phyloP scores from a whole-genome alignment of 75 land plant genomes.

The Chamaecyparis obtusa region DNA sequence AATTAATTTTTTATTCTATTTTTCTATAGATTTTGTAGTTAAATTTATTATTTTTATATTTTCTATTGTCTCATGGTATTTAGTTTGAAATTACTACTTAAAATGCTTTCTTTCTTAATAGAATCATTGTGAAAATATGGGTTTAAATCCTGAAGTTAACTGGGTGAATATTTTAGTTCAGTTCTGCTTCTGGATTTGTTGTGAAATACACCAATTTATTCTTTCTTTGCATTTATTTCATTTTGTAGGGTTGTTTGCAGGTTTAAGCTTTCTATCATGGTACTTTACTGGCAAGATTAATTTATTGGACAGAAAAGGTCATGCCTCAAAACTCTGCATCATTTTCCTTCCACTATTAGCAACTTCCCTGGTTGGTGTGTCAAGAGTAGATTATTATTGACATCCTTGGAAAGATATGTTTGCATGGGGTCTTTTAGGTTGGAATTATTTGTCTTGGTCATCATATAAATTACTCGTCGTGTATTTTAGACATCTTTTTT shows the following conservation, averaged over 20 bases:
- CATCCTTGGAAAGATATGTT: conserved; percentile 61
- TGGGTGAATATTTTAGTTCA: background rate
- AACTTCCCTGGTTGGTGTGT: conserved; percentile 40
- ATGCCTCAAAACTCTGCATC: conserved; percentile 57
- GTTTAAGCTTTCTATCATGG: conserved; percentile 57
- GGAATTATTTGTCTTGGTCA: conserved; percentile 1
- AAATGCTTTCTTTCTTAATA: background rate
- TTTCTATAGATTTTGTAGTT: background rate
- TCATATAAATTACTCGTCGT: background rate
- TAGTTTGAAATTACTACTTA: too few relatives aligned
- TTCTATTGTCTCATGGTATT: too few relatives aligned
- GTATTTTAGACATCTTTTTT: background rate
- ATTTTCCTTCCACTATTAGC: conserved; percentile 42
- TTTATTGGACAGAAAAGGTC: conserved; percentile 60
- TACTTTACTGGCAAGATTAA: conserved; percentile 71
- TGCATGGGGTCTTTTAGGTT: conserved; percentile 48
- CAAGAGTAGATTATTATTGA: conserved; percentile 60
- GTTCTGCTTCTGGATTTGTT: too few relatives aligned
- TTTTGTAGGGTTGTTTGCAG: conserved; percentile 72
- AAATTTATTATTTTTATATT: background rate
- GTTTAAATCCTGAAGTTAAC: background rate
- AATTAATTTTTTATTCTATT: background rate
- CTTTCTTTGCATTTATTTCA: background rate
- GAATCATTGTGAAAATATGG: background rate
- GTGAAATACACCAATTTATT: too few relatives aligned